Conservation (phyloP, 73 alveolate species). For the Paramecium tetraurelia region DNA sequence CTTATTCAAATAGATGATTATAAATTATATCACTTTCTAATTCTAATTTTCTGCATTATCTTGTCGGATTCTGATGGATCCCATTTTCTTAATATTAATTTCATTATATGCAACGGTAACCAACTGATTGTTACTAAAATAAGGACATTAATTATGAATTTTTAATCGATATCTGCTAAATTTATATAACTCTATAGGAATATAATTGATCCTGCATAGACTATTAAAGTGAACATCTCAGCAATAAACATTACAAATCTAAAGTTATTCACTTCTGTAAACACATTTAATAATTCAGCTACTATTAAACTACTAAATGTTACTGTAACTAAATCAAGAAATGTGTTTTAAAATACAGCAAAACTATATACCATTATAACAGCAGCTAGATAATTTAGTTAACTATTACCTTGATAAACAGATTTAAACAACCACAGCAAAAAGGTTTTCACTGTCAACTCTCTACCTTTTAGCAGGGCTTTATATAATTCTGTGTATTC, state of each 20-base stretch:
- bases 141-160: conserved; percentile 70
- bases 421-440: conserved; percentile 90
- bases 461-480: conserved; percentile 85
- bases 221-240: conserved; percentile 69
- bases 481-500: conserved; percentile 89
- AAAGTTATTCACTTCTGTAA: conserved; percentile 81
- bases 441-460: conserved; percentile 86
- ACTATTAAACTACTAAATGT: conserved; percentile 92
- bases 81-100: conserved; percentile 50
- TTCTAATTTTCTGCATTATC: conserved; percentile 57
- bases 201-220: conserved; percentile 71
- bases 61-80: conserved; percentile 81
- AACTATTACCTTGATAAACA: background rate
- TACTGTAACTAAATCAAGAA: conserved; percentile 88
- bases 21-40: conserved; percentile 33
- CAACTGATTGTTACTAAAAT: conserved; percentile 73
- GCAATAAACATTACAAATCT: conserved; percentile 89
- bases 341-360: conserved; percentile 79
- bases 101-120: conserved; percentile 79
- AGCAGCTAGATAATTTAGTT: conserved; percentile 55
- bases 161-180: conserved; percentile 61
- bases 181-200: conserved; percentile 72
- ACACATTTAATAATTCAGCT: conserved; percentile 88
- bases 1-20: background rate
- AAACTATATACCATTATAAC: conserved; percentile 85